Evolutionary conservation across 1,284 basidiomycete genomes (phyloP), one percentile per base, ranked within the genome.

Genomic region (Mrakiaceae sp.): DNA sequence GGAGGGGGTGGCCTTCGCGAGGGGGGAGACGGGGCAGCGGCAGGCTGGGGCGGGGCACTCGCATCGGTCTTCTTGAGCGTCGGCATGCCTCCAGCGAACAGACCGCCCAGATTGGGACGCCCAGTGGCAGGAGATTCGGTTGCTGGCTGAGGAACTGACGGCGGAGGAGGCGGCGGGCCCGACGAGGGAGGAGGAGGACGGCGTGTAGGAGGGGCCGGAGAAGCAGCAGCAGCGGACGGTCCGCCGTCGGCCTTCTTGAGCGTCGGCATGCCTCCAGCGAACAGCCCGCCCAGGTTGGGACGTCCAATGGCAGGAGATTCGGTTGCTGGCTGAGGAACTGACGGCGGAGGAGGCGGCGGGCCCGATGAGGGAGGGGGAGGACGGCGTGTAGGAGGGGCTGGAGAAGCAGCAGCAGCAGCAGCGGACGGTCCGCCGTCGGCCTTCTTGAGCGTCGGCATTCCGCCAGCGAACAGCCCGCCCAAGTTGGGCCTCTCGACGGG

Each of bases 31-130:
- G 8, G 59, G 68, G 39, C 56, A 63, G 53, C 57, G 49, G 7
- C 59, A 66, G 54, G 47, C 39, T 66, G 48, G 48, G 65, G 58
- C 3, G 58, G 8, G 7, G 58, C 9, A 8, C 71, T 79, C 66
- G 82, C 54, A 2, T 39, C 3, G 7, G 54, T 81, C 63, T 88
- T 84, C 78, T 87, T 93, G 70, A 95, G 74, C 72, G 90, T 91
- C 2, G 92, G 92, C 79, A 95, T 86, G 1, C 92, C 92, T 27
- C 90, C 90, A 53, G 92, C 90, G 72, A 95, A 94, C 5, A 95
- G 75, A 4, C 84, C 87, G 43, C 85, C 92, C 11, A 94, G 78
- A 27, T 44, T 46, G 3, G 55, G 55, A 3, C 55, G 55, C 42
- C 14, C 57, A 42, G 1, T 40, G 10, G 53, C 9, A 16, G 53